A percentile compares a stretch with the other conserved stretches of the same genome.
phyloP scores from a whole-genome alignment of 148 eudicot species.

The Rhododendron ferrugineum region DNA sequence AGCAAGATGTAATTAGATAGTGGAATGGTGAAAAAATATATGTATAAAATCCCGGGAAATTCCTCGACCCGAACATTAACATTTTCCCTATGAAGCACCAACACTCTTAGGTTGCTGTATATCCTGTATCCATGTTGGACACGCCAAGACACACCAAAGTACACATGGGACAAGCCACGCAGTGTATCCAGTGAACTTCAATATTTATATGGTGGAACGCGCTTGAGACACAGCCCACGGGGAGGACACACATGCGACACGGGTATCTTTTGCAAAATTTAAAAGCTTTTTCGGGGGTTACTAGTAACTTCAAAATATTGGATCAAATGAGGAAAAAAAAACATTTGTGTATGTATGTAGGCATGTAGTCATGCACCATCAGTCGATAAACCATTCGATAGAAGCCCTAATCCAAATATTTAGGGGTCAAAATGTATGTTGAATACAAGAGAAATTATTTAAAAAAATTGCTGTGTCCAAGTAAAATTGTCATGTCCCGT shows the following conservation, averaged over 20 bases:
- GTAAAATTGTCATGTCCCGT: not conserved
- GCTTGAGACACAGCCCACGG: not conserved
- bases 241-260: not conserved
- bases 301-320: not conserved
- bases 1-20: not conserved
- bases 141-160: not conserved
- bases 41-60: not conserved
- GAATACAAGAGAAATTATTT: not conserved
- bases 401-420: not conserved
- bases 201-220: not conserved
- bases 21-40: not conserved
- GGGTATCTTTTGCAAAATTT: not conserved
- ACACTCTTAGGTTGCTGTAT: not conserved
- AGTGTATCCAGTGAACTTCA: not conserved
- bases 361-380: not conserved
- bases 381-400: not conserved
- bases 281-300: not conserved
- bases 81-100: not conserved
- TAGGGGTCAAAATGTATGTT: not conserved
- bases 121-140: not conserved
- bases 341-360: not conserved
- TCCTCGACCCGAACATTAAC: not conserved
- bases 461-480: not conserved
- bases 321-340: not conserved
- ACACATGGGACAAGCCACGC: not conserved